Conservation (phyloP, 805 yeast species). For the Hanseniaspora clermontiae region DNA sequence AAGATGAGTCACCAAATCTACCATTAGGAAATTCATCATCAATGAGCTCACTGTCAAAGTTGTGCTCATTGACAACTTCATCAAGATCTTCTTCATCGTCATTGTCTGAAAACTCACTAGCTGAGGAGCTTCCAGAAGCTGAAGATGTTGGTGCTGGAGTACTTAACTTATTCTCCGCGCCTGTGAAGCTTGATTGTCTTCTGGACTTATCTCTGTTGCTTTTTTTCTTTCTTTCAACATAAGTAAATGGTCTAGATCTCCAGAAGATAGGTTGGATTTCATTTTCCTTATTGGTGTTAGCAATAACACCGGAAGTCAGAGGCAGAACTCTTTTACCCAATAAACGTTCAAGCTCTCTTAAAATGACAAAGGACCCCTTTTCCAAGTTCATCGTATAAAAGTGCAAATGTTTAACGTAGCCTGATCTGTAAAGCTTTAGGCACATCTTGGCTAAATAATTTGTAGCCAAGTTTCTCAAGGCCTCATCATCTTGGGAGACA, state of each 20-base stretch:
- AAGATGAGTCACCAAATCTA: conserved; percentile 94
- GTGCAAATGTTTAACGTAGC: conserved; percentile 73
- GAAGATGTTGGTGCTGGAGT: background rate
- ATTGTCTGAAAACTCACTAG: conserved; percentile 6
- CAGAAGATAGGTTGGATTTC: conserved; percentile 91
- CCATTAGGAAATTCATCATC: conserved; percentile 97
- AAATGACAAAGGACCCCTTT: conserved; percentile 74
- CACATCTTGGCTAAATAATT: conserved; percentile 78
- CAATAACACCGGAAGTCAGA: background rate
- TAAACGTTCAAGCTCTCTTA: conserved; percentile 48
- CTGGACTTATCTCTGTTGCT: conserved; percentile 30
- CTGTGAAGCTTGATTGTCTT: background rate
- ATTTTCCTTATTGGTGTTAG: conserved; percentile 48
- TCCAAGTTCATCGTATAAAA: conserved; percentile 97
- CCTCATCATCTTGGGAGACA: conserved; percentile 77
- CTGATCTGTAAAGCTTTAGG: conserved; percentile 51
- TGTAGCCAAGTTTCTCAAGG: conserved; percentile 77
- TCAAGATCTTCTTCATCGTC: background rate
- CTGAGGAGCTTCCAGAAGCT: background rate
- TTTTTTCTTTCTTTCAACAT: conserved; percentile 74
- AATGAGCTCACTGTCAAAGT: conserved; percentile 17
- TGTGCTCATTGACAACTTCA: conserved; percentile 3
- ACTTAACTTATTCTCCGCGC: background rate
- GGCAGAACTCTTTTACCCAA: conserved; percentile 10
- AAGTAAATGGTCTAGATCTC: conserved; percentile 85